phyloP scores from a whole-genome alignment of 495 filamentous ascomycete species.

The Letharia columbiana region DNA sequence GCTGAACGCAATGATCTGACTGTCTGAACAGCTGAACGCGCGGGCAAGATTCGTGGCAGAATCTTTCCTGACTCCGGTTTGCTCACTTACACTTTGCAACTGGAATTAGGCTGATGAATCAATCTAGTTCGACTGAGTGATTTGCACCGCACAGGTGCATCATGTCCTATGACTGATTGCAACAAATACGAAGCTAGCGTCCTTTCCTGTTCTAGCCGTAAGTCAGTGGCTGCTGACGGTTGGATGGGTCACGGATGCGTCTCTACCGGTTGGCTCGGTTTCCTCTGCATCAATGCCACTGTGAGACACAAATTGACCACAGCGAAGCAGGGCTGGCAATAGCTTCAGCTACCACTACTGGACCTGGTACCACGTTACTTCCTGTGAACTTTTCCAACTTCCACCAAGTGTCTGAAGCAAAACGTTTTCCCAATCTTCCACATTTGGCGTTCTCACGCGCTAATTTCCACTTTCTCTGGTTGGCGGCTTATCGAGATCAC shows the following conservation, averaged over 20 bases:
- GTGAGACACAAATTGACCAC: not conserved
- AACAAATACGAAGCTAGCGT: not conserved
- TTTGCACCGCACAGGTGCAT: not conserved
- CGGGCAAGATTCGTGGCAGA: conserved; percentile 96
- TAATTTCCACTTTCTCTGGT: not conserved
- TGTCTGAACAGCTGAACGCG: conserved; percentile 67
- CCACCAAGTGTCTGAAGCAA: not conserved
- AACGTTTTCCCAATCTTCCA: not conserved
- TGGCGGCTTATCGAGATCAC: not conserved
- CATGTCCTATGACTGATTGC: conserved; percentile 5
- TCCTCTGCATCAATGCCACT: not conserved
- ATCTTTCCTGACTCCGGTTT: conserved; percentile 91
- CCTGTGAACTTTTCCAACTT: not conserved
- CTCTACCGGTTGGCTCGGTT: not conserved
- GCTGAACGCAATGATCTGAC: conserved; percentile 25
- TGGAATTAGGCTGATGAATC: conserved; percentile 8
- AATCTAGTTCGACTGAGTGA: conserved; percentile 23
- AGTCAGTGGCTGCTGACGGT: not conserved
- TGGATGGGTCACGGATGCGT: not conserved
- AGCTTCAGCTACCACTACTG: not conserved
- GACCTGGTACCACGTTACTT: not conserved
- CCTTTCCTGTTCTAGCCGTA: not conserved
- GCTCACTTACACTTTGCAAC: conserved; percentile 26
- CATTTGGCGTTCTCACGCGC: not conserved
- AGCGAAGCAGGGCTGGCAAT: not conserved